phyloP scores from a whole-genome alignment of 2,329 filamentous ascomycete genomes.

The Orbilia oligospora region DNA sequence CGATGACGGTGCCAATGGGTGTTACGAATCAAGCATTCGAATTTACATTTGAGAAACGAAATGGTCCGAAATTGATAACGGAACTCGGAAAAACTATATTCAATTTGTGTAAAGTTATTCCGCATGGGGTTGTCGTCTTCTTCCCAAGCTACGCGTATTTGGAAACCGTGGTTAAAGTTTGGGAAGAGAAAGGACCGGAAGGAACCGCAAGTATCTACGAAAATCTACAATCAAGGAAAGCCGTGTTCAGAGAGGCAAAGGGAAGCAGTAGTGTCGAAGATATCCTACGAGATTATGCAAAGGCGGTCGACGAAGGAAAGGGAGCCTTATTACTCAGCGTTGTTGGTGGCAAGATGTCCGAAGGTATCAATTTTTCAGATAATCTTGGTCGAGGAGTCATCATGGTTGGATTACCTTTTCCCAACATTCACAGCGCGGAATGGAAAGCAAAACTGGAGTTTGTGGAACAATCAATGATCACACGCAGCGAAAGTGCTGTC shows the following conservation, averaged over 20 bases:
- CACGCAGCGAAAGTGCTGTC: slow-evolving; percentile 62
- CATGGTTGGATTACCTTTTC: slow-evolving; percentile 92
- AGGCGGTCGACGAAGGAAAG: slow-evolving; percentile 74
- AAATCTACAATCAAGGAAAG: slow-evolving; percentile 73
- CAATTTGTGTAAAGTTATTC: slow-evolving; percentile 79
- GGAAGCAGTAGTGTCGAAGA: slow-evolving; percentile 73
- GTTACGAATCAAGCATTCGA: slow-evolving; percentile 76
- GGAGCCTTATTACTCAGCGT: slow-evolving; percentile 90
- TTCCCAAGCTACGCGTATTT: slow-evolving; percentile 96
- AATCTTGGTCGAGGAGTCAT: slow-evolving; percentile 86
- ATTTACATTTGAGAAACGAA: slow-evolving; percentile 86
- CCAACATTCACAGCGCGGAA: slow-evolving; percentile 88
- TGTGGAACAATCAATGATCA: slow-evolving; percentile 76
- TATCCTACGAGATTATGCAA: slow-evolving; percentile 80
- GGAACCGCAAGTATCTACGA: slow-evolving; percentile 71
- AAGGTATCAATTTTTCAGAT: slow-evolving; percentile 98
- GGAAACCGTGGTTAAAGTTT: slow-evolving; percentile 77
- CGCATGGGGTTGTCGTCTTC: slow-evolving; percentile 92
- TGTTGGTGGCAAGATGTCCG: slow-evolving; percentile 92
- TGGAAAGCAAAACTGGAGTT: slow-evolving; percentile 95
- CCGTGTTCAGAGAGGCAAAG: slow-evolving; percentile 69
- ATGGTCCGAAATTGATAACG: slow-evolving; percentile 73
- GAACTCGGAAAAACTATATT: slow-evolving; percentile 82
- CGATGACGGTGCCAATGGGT: slow-evolving; percentile 76
- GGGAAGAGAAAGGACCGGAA: slow-evolving; percentile 70